Percentiles rank a stretch among this genome's conserved stretches.
phyloP scores from a whole-genome alignment of 305 asterid genomes.

The Ilex paraguariensis region DNA sequence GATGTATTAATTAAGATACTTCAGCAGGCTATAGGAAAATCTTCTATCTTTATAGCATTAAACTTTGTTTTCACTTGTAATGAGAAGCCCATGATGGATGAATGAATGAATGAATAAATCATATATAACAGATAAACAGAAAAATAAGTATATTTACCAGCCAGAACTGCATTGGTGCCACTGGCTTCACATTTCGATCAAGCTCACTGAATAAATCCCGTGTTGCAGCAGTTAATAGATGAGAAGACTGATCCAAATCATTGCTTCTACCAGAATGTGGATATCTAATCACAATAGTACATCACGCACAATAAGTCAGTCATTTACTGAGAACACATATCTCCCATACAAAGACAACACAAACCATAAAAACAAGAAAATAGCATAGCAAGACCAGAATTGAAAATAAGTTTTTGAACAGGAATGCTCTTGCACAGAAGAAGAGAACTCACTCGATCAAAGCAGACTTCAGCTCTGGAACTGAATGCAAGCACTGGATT shows the following conservation, averaged over 20 bases:
- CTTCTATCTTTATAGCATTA: too few species aligned
- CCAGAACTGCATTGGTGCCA: slow-evolving; percentile 92
- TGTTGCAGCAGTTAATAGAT: slow-evolving; percentile 79
- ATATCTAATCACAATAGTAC: slow-evolving; percentile 46
- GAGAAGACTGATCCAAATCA: slow-evolving; percentile 76
- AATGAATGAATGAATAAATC: not conserved
- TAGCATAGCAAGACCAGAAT: slow-evolving; percentile 6
- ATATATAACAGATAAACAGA: not conserved
- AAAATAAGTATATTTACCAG: slow-evolving; percentile 42
- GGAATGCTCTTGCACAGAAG: slow-evolving; percentile 7
- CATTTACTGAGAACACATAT: not conserved
- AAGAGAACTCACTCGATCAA: slow-evolving; percentile 54
- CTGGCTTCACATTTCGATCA: slow-evolving; percentile 85
- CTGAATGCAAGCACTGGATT: slow-evolving; percentile 91
- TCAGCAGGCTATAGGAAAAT: too few species aligned
- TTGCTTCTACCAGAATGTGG: slow-evolving; percentile 61
- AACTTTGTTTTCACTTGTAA: too few species aligned
- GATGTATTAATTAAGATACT: too few species aligned
- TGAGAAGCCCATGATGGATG: too few species aligned
- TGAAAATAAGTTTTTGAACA: not conserved
- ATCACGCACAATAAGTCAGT: slow-evolving; percentile 13
- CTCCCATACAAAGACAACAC: too few species aligned
- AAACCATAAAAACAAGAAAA: not conserved
- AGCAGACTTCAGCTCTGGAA: slow-evolving; percentile 91
- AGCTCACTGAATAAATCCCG: slow-evolving; percentile 85